Evolutionary conservation across 345 rosid genomes (phyloP).

Genomic region (Citrus reticulata): DNA sequence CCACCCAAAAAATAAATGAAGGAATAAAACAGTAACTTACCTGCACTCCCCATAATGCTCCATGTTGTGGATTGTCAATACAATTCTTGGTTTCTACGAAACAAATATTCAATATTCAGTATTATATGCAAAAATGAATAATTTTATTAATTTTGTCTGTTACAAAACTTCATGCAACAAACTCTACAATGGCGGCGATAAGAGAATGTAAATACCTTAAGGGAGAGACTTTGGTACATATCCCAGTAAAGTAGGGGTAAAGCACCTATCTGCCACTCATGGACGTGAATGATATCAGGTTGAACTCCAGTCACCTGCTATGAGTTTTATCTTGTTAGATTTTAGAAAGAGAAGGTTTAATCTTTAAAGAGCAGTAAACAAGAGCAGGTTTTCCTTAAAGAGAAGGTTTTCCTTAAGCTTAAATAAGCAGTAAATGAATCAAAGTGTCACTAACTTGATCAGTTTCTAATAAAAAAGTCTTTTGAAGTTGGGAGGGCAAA

Average conservation of each 20-base stretch:
- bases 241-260: conserved; percentile 63
- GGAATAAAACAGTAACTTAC: conserved; percentile 18
- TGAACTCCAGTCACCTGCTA: conserved; percentile 46
- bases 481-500: background rate
- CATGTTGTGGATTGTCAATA: conserved; percentile 59
- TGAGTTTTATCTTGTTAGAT: conserved; percentile 8
- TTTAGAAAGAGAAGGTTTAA: background rate
- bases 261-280: conserved; percentile 61
- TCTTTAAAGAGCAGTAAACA: no score
- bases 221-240: conserved; percentile 46
- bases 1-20: background rate
- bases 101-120: background rate
- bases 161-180: background rate
- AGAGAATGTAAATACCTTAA: conserved; percentile 32
- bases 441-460: conserved; percentile 11
- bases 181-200: background rate
- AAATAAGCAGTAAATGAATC: background rate
- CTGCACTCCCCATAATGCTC: conserved; percentile 58
- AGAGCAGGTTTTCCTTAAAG: background rate
- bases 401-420: background rate
- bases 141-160: background rate
- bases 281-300: conserved; percentile 58
- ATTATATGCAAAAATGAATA: background rate
- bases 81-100: conserved; percentile 47
- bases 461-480: background rate